Evolutionary conservation across 768 basidiomycete genomes (phyloP), one percentile per base, ranked within the genome.

Genomic region (Suillus subalutaceus): DNA sequence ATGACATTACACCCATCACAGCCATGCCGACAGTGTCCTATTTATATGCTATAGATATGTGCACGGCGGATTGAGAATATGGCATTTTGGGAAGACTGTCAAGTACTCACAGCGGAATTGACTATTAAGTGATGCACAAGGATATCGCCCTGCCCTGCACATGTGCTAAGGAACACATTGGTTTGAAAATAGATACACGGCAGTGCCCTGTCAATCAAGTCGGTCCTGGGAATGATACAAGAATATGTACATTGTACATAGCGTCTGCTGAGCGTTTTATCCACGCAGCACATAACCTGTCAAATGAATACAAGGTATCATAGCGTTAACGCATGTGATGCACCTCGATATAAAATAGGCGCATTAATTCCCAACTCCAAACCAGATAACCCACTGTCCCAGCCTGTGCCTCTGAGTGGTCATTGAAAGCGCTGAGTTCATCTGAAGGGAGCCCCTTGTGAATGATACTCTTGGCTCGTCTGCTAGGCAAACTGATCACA

Each of bases 241-340:
- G 26, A 26, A 32, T 3, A 32, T 32, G 32, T 32, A 32, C n/a
- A n/a, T 9, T 9, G 48, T 12, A 15, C 48, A 50, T 13, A 15
- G 48, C 2, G 6, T 13, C 13, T 48, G 46, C 23, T 26, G 46
- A 50, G 23, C 13, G 6, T 26, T 50, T 23, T 15, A 12, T 50
- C 23, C n/a, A 50, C 48, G 26, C 23, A 50, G 23, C n/a, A 23
- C 12, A 23, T 23, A 50, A 13, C 48, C 48, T 50, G 23, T 23
- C n/a, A 26, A 50, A 48, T 48, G n/a, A 48, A 48, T 48, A n/a
- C 46, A 48, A 48, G n/a, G 46, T 48, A n/a, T 48, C 46, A 48
- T 48, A 12, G 23, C 48, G 23, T 50, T 5, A 23, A 50, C 0
- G 12, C 13, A 50, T 50, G 48, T 23, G 5, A 50, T n/a, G 23